These are phyloP conservation scores for Annulohypoxylon moriforme DNA, from an alignment of 495 filamentous ascomycete species.

Conservation along the genomic window DNA sequence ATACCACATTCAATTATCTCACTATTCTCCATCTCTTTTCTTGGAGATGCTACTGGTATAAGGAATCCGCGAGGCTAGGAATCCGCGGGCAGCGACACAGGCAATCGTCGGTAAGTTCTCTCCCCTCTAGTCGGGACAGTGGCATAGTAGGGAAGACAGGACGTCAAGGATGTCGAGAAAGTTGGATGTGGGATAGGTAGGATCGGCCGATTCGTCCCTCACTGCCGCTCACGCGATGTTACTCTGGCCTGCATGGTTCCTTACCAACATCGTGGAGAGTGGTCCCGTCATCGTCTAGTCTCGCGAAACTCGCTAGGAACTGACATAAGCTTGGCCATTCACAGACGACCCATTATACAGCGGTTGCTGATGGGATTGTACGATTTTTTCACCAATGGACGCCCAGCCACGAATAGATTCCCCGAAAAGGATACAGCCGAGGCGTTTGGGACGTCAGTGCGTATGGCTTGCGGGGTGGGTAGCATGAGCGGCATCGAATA, in stretches of 20 bases:
- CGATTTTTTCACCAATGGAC: too few species aligned
- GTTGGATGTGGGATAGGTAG: neutral
- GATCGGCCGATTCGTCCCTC: conserved; percentile 3
- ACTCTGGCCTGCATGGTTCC: neutral
- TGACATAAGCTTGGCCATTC: neutral
- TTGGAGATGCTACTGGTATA: neutral
- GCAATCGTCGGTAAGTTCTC: neutral
- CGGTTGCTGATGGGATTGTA: too few species aligned
- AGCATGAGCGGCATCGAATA: neutral
- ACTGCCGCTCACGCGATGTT: neutral
- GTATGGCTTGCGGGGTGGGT: neutral
- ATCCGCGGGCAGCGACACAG: neutral
- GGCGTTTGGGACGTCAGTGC: neutral
- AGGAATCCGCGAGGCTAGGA: neutral
- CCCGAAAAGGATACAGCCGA: neutral
- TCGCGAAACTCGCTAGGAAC: neutral
- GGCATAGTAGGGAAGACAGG: neutral
- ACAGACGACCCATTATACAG: neutral
- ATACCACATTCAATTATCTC: neutral
- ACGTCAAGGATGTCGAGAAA: neutral
- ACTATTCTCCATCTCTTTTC: neutral
- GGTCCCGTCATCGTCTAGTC: neutral
- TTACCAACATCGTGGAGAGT: neutral
- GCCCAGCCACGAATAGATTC: neutral
- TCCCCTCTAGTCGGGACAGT: neutral